Base-by-base conservation (phyloP, 805 yeast genomes). In the Yarrowia yakushimensis region DNA sequence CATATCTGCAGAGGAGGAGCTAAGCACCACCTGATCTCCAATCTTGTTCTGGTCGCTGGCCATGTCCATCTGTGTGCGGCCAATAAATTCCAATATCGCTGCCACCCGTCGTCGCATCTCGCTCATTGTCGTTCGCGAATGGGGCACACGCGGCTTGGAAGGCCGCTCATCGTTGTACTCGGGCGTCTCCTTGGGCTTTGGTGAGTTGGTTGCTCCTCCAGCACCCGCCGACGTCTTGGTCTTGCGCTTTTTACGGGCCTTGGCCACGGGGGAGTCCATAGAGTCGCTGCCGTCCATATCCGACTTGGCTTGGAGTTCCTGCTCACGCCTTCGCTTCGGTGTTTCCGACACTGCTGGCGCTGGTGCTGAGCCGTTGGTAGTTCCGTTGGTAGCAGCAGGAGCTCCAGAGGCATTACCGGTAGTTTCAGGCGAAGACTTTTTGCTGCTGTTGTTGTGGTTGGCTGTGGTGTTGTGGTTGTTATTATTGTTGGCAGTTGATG, bases 61-160 rank as follows among this genome's bases (percentile, higher is more conserved):
- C 65, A 93, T 76, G 70, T 93, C 98, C 65, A 86, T 74, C 72
- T 91, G 97, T 1, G 96, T 88, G 60, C 96, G 80, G 12, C 92
- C 90, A 25, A 93, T 82, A 80, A 92, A 94, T 74, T 94, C 98
- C 68, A 93, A 76, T 20, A 93, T 93, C 1, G 97, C 96, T 2
- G 90, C 87, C 1, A 91, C 88, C 64, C 99, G 81, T 69, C 90
- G 85, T 63, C 91, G 82, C 89, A 93, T 87, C 72, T 93, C 99
- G 67, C 82, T 81, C 65, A 92, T 73, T 3, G 91, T 82, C 3
- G 88, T 82, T 62, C 90, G 82, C 20, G 85, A 85, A 64, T 86
- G 86, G 7, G 97, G 97, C 45, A 85, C 77, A 63, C 97, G 82
- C 13, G 98, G 97, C 67, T 84, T 87, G 50, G 90, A 85, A 2